These are phyloP conservation scores for Megacollybia marginata DNA, from an alignment of 768 basidiomycete species.

Conservation along the genomic window DNA sequence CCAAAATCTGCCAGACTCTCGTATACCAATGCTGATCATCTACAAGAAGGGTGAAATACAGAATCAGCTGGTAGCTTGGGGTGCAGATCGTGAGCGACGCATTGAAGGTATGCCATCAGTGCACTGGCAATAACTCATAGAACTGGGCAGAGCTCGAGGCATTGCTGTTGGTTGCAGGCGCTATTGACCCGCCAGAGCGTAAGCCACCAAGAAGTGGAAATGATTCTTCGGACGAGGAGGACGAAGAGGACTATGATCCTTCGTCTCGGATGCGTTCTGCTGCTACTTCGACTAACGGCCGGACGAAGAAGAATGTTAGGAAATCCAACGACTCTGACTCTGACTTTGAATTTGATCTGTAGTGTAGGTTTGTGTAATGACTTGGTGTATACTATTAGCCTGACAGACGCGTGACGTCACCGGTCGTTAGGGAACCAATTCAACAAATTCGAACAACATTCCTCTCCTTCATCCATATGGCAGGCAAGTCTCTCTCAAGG, in stretches of 20 bases:
- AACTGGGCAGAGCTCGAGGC: slow-evolving; percentile 57
- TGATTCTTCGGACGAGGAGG: slow-evolving; percentile 36
- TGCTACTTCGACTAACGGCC: slow-evolving; percentile 47
- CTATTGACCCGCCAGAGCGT: slow-evolving; percentile 48
- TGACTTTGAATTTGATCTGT: slow-evolving; percentile 77
- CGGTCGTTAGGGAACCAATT: too few species aligned
- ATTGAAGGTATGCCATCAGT: slow-evolving; percentile 57
- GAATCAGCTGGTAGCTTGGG: slow-evolving; percentile 82
- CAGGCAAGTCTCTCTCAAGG: too few species aligned
- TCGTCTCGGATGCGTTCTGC: slow-evolving; percentile 53
- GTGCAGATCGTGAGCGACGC: slow-evolving; percentile 66
- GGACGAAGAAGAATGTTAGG: slow-evolving; percentile 48
- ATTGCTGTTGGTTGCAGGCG: slow-evolving; percentile 55
- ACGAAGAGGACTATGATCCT: slow-evolving; percentile 41
- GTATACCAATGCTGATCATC: slow-evolving; percentile 86
- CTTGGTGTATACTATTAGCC: too few species aligned
- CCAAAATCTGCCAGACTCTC: slow-evolving; percentile 87
- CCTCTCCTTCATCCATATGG: too few species aligned
- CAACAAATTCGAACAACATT: too few species aligned
- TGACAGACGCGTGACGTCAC: too few species aligned
- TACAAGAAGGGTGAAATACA: slow-evolving; percentile 90
- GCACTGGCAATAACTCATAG: slow-evolving; percentile 4
- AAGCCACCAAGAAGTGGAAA: slow-evolving; percentile 19
- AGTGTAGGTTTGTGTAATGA: slow-evolving; percentile 7
- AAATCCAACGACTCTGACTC: slow-evolving; percentile 53